phyloP scores from a whole-genome alignment of 1,284 basidiomycete species.

The Apiotrichum porosum region DNA sequence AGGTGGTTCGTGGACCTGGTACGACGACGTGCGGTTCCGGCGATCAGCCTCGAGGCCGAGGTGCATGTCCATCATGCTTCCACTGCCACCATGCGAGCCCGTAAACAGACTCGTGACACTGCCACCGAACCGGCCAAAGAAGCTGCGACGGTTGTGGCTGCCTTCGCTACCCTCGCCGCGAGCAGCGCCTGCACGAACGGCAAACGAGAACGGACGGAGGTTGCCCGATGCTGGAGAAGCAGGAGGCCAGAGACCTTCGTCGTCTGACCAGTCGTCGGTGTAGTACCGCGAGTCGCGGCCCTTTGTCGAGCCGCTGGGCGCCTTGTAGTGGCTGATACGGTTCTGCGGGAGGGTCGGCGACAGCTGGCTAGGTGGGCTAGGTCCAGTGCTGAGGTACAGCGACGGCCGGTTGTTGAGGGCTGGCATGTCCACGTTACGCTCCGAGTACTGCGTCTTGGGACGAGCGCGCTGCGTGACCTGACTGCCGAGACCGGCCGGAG shows the following conservation, averaged over 20 bases:
- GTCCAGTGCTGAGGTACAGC: constrained; percentile 2
- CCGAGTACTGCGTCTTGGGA: constrained; percentile 36
- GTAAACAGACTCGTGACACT: constrained; percentile 74
- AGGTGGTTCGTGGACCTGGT: constrained; percentile 30
- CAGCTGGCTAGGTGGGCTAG: no score
- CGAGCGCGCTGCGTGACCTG: constrained; percentile 15
- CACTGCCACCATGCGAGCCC: constrained; percentile 68
- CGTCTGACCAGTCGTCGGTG: constrained; percentile 20
- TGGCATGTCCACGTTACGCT: background rate
- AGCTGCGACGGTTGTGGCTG: constrained; percentile 39
- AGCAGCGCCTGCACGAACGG: constrained; percentile 41
- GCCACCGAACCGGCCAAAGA: constrained; percentile 61
- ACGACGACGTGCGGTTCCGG: constrained; percentile 29
- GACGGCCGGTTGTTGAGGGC: constrained; percentile 5
- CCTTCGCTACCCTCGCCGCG: constrained; percentile 29
- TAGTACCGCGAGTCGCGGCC: constrained; percentile 13
- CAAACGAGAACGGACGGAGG: constrained; percentile 47
- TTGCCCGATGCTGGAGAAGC: constrained; percentile 24
- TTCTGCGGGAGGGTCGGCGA: background rate
- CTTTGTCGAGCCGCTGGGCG: constrained; percentile 4
- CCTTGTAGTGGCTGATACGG: constrained; percentile 15
- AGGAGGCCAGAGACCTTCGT: constrained; percentile 37
- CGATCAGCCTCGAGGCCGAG: constrained; percentile 46
- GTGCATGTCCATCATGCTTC: constrained; percentile 89
- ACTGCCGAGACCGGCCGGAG: constrained; percentile 34